A percentile compares a stretch with the other conserved stretches of the same genome.
Conservation (phyloP, 1,139 yeast genomes). For the Ashbya aceris region DNA sequence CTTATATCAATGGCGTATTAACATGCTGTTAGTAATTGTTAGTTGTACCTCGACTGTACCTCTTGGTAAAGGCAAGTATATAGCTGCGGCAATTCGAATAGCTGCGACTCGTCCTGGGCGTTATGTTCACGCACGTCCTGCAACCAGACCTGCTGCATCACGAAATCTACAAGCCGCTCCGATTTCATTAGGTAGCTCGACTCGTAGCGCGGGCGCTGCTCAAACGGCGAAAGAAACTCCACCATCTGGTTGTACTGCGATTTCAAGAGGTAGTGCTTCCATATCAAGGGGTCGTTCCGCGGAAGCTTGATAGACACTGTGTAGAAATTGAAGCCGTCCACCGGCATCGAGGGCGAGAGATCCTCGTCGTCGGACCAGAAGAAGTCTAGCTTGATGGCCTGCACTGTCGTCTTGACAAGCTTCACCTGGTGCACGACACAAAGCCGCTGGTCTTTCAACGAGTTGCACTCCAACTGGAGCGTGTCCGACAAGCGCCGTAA, state of each 20-base stretch:
- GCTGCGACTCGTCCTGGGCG: slow-evolving; percentile 1
- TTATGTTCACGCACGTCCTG: slow-evolving; percentile 2
- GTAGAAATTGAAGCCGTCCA: slow-evolving; percentile 4
- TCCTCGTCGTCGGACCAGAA: slow-evolving; percentile 4
- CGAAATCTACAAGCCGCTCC: slow-evolving; percentile 1
- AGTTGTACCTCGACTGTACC: slow-evolving; percentile 3
- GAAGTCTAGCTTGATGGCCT: slow-evolving; percentile 1
- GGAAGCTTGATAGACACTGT: slow-evolving; percentile 6
- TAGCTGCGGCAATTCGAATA: slow-evolving; percentile 1
- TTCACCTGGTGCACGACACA: slow-evolving; percentile 4
- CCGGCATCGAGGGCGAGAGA: slow-evolving; percentile 1
- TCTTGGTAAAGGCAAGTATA: slow-evolving; percentile 3
- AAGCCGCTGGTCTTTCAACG: slow-evolving; percentile 1
- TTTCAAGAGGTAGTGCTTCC: slow-evolving; percentile 6
- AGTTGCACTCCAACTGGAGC: slow-evolving; percentile 2
- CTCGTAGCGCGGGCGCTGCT: slow-evolving; percentile 2
- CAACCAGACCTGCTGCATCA: slow-evolving; percentile 4
- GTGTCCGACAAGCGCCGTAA: slow-evolving; percentile 2
- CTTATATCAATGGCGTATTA: no score
- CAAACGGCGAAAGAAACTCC: slow-evolving; percentile 1
- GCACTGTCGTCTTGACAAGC: slow-evolving; percentile 1
- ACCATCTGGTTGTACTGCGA: slow-evolving; percentile 5
- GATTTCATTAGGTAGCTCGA: slow-evolving; percentile 4
- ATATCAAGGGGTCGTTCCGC: slow-evolving; percentile 6
- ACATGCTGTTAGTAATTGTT: background rate